phyloP scores from a whole-genome alignment of 352 stramenopile species.

The Globisporangium takayamanum region DNA sequence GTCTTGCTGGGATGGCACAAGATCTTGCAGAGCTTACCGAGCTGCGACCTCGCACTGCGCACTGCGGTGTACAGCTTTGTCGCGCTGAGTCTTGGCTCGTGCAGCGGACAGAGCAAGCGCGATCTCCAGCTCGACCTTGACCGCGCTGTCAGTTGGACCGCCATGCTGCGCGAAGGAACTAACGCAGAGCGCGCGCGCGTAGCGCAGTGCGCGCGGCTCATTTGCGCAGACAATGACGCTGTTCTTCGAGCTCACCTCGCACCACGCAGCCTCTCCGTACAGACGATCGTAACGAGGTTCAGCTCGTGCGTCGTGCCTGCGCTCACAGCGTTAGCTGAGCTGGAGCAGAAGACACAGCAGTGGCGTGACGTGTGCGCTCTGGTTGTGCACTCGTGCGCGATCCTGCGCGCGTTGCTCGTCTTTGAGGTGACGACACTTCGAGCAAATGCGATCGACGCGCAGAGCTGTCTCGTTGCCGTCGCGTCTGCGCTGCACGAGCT shows the following conservation, averaged over 20 bases:
- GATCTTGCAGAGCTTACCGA: not conserved
- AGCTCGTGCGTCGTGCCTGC: not conserved
- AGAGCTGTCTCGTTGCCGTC: too few relatives aligned
- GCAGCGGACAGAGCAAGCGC: not conserved
- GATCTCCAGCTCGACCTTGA: not conserved
- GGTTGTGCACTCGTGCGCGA: not conserved
- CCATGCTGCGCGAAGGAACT: not conserved
- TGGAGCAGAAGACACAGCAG: not conserved
- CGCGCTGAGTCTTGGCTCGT: not conserved
- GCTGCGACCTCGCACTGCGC: not conserved
- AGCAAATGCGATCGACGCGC: too few relatives aligned
- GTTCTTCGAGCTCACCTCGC: not conserved
- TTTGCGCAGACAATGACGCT: not conserved
- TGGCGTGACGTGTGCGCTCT: conserved; percentile 1
- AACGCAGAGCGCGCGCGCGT: not conserved
- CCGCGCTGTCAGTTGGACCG: not conserved
- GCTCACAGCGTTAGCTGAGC: not conserved
- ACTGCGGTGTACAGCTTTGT: not conserved
- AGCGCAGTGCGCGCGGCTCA: not conserved
- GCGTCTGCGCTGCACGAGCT: too few relatives aligned
- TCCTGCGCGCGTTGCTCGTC: not conserved
- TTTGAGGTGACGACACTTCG: not conserved
- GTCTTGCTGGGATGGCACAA: not conserved
- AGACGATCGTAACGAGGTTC: not conserved
- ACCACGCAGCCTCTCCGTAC: not conserved